Conservation (phyloP, 495 filamentous ascomycete genomes). For the Haplographium delicatum region DNA sequence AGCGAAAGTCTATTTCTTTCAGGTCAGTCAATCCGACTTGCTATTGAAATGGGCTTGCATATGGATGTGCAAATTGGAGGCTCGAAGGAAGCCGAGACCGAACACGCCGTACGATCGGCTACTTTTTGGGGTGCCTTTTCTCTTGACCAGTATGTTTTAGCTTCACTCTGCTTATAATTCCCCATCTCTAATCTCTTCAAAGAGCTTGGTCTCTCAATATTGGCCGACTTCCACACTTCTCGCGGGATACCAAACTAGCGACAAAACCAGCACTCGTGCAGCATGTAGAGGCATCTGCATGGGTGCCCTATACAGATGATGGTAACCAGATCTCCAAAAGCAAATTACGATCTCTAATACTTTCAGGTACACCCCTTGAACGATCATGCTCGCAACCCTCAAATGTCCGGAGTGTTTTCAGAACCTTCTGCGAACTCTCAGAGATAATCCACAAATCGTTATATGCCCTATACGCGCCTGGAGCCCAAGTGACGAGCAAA, state of each 20-base stretch:
- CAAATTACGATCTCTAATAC: neutral
- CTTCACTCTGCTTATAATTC: constrained; percentile 31
- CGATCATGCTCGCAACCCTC: constrained; percentile 46
- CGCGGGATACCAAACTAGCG: constrained; percentile 48
- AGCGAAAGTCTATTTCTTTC: constrained; percentile 64
- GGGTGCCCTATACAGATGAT: constrained; percentile 56
- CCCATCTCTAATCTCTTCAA: constrained; percentile 21
- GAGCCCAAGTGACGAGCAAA: constrained; percentile 49
- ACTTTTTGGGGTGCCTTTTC: constrained; percentile 71
- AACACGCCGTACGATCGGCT: constrained; percentile 57
- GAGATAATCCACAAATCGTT: constrained; percentile 62
- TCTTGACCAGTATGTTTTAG: constrained; percentile 66
- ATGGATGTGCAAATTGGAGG: constrained; percentile 27
- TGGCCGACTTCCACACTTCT: constrained; percentile 58
- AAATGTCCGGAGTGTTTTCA: constrained; percentile 53
- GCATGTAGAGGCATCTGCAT: constrained; percentile 46
- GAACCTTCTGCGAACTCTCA: constrained; percentile 58
- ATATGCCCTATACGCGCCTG: constrained; percentile 59
- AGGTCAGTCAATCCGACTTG: constrained; percentile 59
- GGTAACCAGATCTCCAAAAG: constrained; percentile 23
- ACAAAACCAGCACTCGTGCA: constrained; percentile 52
- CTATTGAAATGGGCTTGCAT: constrained; percentile 63
- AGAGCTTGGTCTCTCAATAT: constrained; percentile 62
- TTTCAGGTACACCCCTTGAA: constrained; percentile 36
- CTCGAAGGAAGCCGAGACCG: constrained; percentile 46